Evolutionary conservation across 305 asterid species (phyloP), one percentile per base, ranked within the genome.

Genomic region (Solanum chacoense): DNA sequence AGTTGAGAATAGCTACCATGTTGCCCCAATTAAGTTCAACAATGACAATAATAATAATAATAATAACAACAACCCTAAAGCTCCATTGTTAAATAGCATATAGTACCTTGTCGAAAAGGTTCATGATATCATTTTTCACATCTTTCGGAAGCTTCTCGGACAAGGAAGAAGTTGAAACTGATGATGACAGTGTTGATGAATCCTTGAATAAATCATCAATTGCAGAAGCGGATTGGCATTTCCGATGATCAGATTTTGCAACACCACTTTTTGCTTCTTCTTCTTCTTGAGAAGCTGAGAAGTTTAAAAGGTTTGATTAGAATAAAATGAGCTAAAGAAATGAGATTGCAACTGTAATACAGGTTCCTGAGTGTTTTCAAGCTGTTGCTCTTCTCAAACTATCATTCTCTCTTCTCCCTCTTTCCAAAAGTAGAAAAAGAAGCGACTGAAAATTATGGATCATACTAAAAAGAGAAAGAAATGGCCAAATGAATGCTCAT

Each of bases 201-300:
- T 94, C 95, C 89, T 92, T 92, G 90, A 96, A 95, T 45, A 96
- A 90, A 90, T 95, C 98, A 91, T 96, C 98, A 86, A 96, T 90
- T 87, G 96, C 97, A 86, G 98, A 89, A 67, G 95, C 91, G 3
- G 94, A 71, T 89, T 89, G 93, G 87, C 91, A 90, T 88, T 91
- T 92, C 83, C 89, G 93, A 88, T 90, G 93, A 40, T 91, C 94
- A 88, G 85, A 79, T 89, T 89, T 92, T 84, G 90, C 87, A 69
- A 88, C 85, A 83, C 42, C 83, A 34, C 88, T 35, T 90, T 90
- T 92, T 88, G 91, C 96, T 45, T 90, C 36, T 36, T 91, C 88
- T 87, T 94, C 84, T 26, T 91, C 89, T 77, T 91, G 93, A 89
- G 95, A 95, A 89, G 97, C 96, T 94, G 94, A 84, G 74, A 84